Evolutionary conservation across 306 rosid species (phyloP), one percentile per base, ranked within the genome.

Genomic region (Vigna angularis): DNA sequence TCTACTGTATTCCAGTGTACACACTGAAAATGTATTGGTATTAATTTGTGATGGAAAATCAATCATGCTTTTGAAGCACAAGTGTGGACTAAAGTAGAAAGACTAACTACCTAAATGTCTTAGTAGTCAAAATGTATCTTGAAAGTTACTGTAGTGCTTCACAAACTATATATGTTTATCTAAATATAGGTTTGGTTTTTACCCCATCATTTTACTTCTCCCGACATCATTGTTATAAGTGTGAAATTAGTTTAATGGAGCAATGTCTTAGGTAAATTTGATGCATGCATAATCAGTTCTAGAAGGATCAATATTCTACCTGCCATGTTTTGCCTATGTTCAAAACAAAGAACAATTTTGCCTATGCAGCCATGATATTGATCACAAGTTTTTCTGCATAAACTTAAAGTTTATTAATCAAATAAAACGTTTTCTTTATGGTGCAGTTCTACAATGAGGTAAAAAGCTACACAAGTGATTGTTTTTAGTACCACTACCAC

Each of bases 21-120:
- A 52, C 26, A 26, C 3, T 6, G 49, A 75, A 18, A 70, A 66
- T 66, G 71, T 2, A 40, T 36, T 38, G 26, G 49, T 65, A 65
- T 64, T 13, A 36, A 32, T 32, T 15, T 53, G 66, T 65, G 45
- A 49, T 38, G 36, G 70, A 42, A 72, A 70, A 75, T 57, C 18
- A 50, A 56, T 69, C 77, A 51, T 62, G 66, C 34, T 70, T 51
- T 77, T 79, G 83, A 26, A 47, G 73, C 40, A 16, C 51, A 1
- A 71, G 44, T 61, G 47, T 50, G 34, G 52, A 11, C 4, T 42
- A 65, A 64, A 65, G 71, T 42, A 66, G 30, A 65, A 65, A 65
- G 34, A 20, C 71, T 65, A 7, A 4, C 52, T 20, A 20, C 6
- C 0, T 40, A 42, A 17, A 5, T 9, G 11, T 65, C 30, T 28